Percentiles rank a stretch among this genome's conserved stretches.
Evolutionary conservation across 768 basidiomycete species (phyloP).

Genomic region (Lyophyllum shimeji): DNA sequence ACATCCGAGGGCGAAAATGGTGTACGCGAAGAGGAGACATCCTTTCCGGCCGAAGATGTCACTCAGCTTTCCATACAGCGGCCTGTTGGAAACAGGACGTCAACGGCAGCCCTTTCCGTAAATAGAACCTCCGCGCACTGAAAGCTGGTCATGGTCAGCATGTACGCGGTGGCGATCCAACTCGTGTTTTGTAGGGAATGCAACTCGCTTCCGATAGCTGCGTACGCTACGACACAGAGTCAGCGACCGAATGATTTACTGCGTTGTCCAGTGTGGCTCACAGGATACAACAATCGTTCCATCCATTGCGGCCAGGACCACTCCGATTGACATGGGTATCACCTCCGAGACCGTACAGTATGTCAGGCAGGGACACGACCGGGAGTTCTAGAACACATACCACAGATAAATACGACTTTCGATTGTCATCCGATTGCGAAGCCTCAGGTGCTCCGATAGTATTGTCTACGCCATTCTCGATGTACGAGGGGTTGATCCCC

Average conservation of each 20-base stretch:
- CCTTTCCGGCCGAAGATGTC: slow-evolving; percentile 65
- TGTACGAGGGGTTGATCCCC: slow-evolving; percentile 12
- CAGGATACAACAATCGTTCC: slow-evolving; percentile 50
- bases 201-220: slow-evolving; percentile 57
- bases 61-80: slow-evolving; percentile 62
- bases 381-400: slow-evolving; percentile 10
- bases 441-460: slow-evolving; percentile 11
- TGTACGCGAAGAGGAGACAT: slow-evolving; percentile 56
- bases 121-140: slow-evolving; percentile 39
- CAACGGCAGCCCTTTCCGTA: not conserved
- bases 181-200: slow-evolving; percentile 63
- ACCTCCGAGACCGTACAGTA: slow-evolving; percentile 25
- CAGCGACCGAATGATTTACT: not conserved
- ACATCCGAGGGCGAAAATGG: slow-evolving; percentile 52
- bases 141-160: slow-evolving; percentile 59
- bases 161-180: slow-evolving; percentile 66
- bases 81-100: slow-evolving; percentile 31
- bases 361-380: too few relatives aligned
- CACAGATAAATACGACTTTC: slow-evolving; percentile 23
- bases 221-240: slow-evolving; percentile 36
- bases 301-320: slow-evolving; percentile 49
- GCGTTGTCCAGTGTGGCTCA: slow-evolving; percentile 16
- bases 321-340: slow-evolving; percentile 47
- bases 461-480: slow-evolving; percentile 6
- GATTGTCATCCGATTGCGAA: slow-evolving; percentile 2